A percentile compares a stretch with the other conserved stretches of the same genome.
These are phyloP conservation scores for Fusarium proliferatum DNA, from an alignment of 2,329 filamentous ascomycete genomes.

Conservation along the genomic window DNA sequence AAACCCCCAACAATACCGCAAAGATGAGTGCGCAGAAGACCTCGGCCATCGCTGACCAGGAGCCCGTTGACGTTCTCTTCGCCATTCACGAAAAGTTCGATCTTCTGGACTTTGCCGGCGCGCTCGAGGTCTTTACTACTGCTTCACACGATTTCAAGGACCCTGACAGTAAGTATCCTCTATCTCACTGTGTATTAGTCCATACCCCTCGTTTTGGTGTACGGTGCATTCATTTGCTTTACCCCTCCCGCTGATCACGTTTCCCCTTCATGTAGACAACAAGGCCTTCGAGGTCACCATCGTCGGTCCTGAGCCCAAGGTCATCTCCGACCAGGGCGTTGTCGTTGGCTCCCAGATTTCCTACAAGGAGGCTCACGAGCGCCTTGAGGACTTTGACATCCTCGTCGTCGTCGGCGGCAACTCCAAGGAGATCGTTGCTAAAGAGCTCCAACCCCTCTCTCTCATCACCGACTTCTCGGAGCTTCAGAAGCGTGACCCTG, in stretches of 20 bases:
- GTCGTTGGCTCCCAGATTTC: slow-evolving; percentile 79
- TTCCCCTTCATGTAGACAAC: slow-evolving; percentile 53
- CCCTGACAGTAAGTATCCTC: slow-evolving; percentile 56
- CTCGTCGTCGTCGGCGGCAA: slow-evolving; percentile 82
- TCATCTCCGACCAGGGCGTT: slow-evolving; percentile 71
- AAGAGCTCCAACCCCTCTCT: slow-evolving; percentile 74
- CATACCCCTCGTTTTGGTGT: slow-evolving; percentile 4
- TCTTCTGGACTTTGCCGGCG: slow-evolving; percentile 67
- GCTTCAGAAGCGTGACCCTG: slow-evolving; percentile 81
- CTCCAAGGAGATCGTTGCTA: slow-evolving; percentile 71
- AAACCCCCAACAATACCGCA: slow-evolving; percentile 47
- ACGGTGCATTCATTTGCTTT: slow-evolving; percentile 14
- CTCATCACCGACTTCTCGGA: slow-evolving; percentile 82
- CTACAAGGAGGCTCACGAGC: slow-evolving; percentile 81
- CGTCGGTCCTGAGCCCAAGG: slow-evolving; percentile 63
- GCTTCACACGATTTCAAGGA: slow-evolving; percentile 66
- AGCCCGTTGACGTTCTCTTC: slow-evolving; percentile 70
- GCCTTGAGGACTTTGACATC: slow-evolving; percentile 80
- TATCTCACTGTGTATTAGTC: not conserved
- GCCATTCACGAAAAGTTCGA: slow-evolving; percentile 70
- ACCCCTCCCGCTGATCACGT: slow-evolving; percentile 42
- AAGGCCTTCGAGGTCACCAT: slow-evolving; percentile 70
- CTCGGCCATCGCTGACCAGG: slow-evolving; percentile 66
- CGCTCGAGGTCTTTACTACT: slow-evolving; percentile 62
- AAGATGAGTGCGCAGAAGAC: slow-evolving; percentile 69